Evolutionary conservation across 192 early-diverging fungal genomes (phyloP), one percentile per base, ranked within the genome.

Genomic region (Coemansia sp.): DNA sequence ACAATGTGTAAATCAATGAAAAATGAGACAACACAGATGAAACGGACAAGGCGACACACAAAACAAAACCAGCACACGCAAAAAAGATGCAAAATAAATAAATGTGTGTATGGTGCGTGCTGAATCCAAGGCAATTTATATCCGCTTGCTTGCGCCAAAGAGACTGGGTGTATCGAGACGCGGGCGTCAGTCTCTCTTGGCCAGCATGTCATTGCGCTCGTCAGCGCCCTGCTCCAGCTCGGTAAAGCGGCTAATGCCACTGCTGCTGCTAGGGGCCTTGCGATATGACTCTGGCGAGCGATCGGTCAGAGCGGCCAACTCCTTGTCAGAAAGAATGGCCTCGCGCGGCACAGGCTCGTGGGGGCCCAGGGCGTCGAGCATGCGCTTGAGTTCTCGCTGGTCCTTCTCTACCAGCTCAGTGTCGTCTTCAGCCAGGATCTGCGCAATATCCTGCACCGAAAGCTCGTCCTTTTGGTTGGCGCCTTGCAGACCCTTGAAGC

Each of bases 401-500:
- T 63, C 72, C 18, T 53, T 54, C 13, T 62, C 57, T 1, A 64
- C 59, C 17, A 80, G 57, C 56, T 88, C 90, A 3, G 78, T 75
- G 46, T 91, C 89, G 14, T 91, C 85, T 1, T 80, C 78, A 11
- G 77, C 72, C 20, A 93, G 46, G 40, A 94, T 87, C 13, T 86
- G 81, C 3, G 83, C 84, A 17, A 93, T 75, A 38, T 94, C 90
- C 15, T 74, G 60, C 2, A 85, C 50, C 0, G 75, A 82, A 0
- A 85, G 47, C 35, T 77, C 73, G 17, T 72, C 72, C 25, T 58
- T 46, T 9, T 40, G 14, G 0, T 33, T 27, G 20, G 18, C 17
- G 15, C 62, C 53, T 0, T 57, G 60, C 2, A 80, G 67, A 3
- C 81, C 68, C 67, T 91, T 90, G 78, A 88, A 89, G 33, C 81